Base-by-base conservation (phyloP, 306 rosid genomes). In the Citrullus mucosospermus region DNA sequence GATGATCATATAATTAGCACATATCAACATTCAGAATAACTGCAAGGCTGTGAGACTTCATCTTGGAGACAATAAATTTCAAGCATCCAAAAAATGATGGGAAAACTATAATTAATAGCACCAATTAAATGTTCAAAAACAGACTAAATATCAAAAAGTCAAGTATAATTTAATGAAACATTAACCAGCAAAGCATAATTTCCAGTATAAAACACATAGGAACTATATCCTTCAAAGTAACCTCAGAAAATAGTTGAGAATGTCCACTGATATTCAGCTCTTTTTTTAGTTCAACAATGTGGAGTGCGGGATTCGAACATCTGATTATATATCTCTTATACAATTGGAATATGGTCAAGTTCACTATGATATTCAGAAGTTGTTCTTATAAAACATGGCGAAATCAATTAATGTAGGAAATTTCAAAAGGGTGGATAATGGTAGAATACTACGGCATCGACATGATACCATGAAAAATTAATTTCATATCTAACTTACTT, bases 401-500 rank as follows among this genome's bases (percentile, higher is more conserved):
- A 10, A 20, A 22, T n/a, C 18, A 22, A 69, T n/a, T 17, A 43
- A 12, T 20, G 54, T 41, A 67, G 43, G 54, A 67, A 67, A 67
- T 10, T 67, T 68, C 18, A 68, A 70, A 70, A 25, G 25, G 57
- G 43, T 16, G 4, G 20, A 62, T 34, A 62, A 62, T 34, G 11
- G 43, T 43, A 72, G n/a, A 72, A 72, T 13, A 72, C 9, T 70
- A 70, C 43, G 10, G 25, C 54, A 48, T 43, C 46, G 13, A 46
- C 56, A 71, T 71, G 56, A 25, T 28, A 61, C 53, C n/a, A 51
- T 9, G 10, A 51, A 43, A 73, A 73, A 30, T 74, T 34, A 54
- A 56, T 39, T 18, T 9, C 44, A 32, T 46, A 68, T 67, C 55
- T 78, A 72, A 77, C 71, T 84, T 84, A 93, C 98, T 84, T 89